These are phyloP conservation scores for Helotiales sp. DNA, from an alignment of 2,329 filamentous ascomycete genomes.

Conservation along the genomic window DNA sequence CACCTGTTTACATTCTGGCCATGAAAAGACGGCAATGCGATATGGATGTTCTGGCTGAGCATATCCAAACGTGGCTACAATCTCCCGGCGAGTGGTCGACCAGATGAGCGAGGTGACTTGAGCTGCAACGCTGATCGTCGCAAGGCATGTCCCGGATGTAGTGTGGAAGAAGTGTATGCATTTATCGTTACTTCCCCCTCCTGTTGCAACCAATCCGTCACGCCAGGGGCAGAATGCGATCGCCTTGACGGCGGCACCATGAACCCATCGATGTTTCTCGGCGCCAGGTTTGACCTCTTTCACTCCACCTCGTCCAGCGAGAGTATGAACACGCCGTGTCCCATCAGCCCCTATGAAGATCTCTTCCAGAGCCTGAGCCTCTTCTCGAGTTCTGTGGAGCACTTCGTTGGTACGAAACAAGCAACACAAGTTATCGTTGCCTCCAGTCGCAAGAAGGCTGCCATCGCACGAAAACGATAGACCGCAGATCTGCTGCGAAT, in stretches of 20 bases:
- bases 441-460: slow-evolving; percentile 80
- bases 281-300: slow-evolving; percentile 57
- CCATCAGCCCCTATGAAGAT: slow-evolving; percentile 35
- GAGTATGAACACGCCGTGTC: slow-evolving; percentile 40
- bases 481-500: slow-evolving; percentile 90
- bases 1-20: slow-evolving; percentile 88
- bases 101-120: slow-evolving; percentile 94
- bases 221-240: slow-evolving; percentile 98
- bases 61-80: slow-evolving; percentile 93
- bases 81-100: slow-evolving; percentile 84
- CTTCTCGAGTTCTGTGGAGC: slow-evolving; percentile 23
- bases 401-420: slow-evolving; percentile 65
- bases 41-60: slow-evolving; percentile 87
- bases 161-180: slow-evolving; percentile 97
- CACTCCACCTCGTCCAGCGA: slow-evolving; percentile 44
- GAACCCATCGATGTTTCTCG: slow-evolving; percentile 74
- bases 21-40: slow-evolving; percentile 90
- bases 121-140: slow-evolving; percentile 88
- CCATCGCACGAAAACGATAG: slow-evolving; percentile 85
- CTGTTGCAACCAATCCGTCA: slow-evolving; percentile 82
- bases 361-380: slow-evolving; percentile 28
- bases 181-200: slow-evolving; percentile 91
- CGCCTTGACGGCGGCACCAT: slow-evolving; percentile 91
- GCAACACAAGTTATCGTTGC: slow-evolving; percentile 89
- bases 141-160: slow-evolving; percentile 78